These are phyloP conservation scores for Trichoderma sp. DNA, from an alignment of 2,329 filamentous ascomycete genomes.

Conservation along the genomic window DNA sequence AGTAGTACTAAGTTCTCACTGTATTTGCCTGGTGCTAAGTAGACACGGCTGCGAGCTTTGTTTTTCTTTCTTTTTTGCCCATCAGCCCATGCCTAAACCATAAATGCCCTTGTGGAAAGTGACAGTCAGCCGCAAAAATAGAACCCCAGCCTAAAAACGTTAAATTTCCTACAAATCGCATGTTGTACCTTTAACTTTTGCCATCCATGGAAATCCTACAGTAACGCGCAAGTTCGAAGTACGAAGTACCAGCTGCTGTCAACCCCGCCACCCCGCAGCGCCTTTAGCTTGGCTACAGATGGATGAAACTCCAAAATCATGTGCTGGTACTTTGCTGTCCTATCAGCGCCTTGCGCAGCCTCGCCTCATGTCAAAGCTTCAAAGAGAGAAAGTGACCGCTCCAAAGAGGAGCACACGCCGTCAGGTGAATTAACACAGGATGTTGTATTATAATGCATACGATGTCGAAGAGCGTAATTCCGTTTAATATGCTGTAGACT, in stretches of 20 bases:
- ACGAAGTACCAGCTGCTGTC: background rate
- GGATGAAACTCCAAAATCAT: background rate
- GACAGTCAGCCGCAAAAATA: background rate
- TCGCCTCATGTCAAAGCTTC: background rate
- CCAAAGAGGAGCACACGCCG: no score
- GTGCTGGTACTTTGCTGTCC: background rate
- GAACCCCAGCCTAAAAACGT: background rate
- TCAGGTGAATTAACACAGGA: no score
- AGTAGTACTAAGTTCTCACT: background rate
- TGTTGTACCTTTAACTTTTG: background rate
- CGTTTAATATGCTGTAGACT: no score
- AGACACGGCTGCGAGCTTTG: background rate
- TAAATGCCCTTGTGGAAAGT: background rate
- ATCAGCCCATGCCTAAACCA: background rate
- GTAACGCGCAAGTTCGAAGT: background rate
- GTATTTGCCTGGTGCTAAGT: background rate
- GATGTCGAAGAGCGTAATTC: no score
- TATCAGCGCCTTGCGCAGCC: background rate
- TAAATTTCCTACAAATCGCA: background rate
- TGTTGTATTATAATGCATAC: no score
- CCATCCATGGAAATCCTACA: background rate
- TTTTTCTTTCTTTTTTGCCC: background rate
- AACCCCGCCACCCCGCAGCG: constrained; percentile 15
- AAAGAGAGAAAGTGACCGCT: background rate
- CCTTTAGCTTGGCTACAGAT: background rate